These are phyloP conservation scores for Huiozyma naganishii DNA, from an alignment of 805 yeast genomes.

Conservation along the genomic window DNA sequence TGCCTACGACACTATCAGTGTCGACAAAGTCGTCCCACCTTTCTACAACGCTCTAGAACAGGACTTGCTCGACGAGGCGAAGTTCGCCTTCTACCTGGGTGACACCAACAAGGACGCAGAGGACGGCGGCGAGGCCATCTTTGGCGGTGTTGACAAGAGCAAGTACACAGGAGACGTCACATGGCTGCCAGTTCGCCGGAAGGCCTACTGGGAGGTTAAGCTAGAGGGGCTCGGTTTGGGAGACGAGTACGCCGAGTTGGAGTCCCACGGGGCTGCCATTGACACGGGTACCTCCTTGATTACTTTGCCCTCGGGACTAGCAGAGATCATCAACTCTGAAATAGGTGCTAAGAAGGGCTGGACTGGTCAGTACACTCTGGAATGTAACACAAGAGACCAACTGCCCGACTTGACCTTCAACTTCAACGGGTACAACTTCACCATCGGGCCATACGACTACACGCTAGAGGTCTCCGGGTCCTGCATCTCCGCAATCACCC, in stretches of 20 bases:
- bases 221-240: conserved; percentile 88
- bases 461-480: conserved; percentile 89
- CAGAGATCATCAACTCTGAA: conserved; percentile 88
- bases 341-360: conserved; percentile 96
- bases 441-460: conserved; percentile 83
- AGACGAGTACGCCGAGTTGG: conserved; percentile 77
- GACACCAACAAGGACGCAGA: conserved; percentile 55
- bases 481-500: conserved; percentile 92
- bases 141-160: conserved; percentile 83
- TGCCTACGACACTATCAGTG: conserved; percentile 87
- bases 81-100: conserved; percentile 87
- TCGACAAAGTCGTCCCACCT: conserved; percentile 85
- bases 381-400: conserved; percentile 72
- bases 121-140: conserved; percentile 85
- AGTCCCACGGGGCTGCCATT: conserved; percentile 87
- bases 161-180: conserved; percentile 75
- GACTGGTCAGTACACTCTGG: conserved; percentile 94
- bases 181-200: conserved; percentile 96
- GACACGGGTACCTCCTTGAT: conserved; percentile 97
- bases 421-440: conserved; percentile 84
- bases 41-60: conserved; percentile 76
- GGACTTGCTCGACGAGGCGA: conserved; percentile 73
- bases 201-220: conserved; percentile 98
- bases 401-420: conserved; percentile 89
- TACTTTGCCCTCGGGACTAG: conserved; percentile 88